phyloP scores from a whole-genome alignment of 257 asterid genomes.

The Solanum chiquidenum region DNA sequence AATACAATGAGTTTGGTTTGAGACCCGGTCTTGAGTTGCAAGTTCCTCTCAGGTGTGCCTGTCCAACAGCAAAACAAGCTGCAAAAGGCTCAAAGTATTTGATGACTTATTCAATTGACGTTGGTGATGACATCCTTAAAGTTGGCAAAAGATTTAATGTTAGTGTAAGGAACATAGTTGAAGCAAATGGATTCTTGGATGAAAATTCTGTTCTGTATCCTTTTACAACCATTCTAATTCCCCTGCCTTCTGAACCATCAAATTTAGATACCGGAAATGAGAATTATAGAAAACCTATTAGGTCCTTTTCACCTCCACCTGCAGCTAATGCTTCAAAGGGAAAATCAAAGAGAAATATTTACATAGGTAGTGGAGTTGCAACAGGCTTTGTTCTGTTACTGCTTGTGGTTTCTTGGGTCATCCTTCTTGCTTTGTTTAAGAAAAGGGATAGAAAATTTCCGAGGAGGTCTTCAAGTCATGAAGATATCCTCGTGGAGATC shows the following conservation, averaged over 20 bases:
- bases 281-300: not conserved
- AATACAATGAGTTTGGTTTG: not conserved
- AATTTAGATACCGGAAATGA: slow-evolving; percentile 2
- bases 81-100: slow-evolving; percentile 18
- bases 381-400: slow-evolving; percentile 15
- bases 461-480: not conserved
- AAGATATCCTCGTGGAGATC: slow-evolving; percentile 30
- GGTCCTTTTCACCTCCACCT: not conserved
- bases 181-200: slow-evolving; percentile 27
- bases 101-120: slow-evolving; percentile 31
- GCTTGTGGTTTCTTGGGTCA: not conserved
- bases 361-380: slow-evolving; percentile 12
- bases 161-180: slow-evolving; percentile 8
- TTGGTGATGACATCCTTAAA: slow-evolving; percentile 17
- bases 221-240: slow-evolving; percentile 35
- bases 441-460: not conserved
- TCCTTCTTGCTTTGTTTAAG: slow-evolving; percentile 15
- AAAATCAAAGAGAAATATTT: slow-evolving; percentile 7
- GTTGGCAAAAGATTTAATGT: slow-evolving; percentile 29
- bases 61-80: slow-evolving; percentile 32
- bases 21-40: slow-evolving; percentile 16
- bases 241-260: slow-evolving; percentile 23
- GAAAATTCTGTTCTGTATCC: slow-evolving; percentile 19
- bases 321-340: not conserved
- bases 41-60: slow-evolving; percentile 50